These are phyloP conservation scores for Colletotrichum aenigma DNA, from an alignment of 2,329 filamentous ascomycete species.

Conservation along the genomic window DNA sequence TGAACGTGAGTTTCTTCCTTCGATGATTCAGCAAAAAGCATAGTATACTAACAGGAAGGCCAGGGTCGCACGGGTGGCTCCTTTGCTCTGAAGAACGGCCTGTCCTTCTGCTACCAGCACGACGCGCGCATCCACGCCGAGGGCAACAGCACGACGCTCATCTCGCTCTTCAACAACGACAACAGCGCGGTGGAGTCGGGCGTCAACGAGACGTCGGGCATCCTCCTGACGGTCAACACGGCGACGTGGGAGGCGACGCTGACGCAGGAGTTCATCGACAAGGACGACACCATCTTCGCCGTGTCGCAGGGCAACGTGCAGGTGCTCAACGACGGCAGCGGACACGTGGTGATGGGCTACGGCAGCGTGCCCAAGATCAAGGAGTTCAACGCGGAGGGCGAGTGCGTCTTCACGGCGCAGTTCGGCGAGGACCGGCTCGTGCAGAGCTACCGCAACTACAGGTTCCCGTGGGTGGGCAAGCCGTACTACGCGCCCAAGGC, in stretches of 20 bases:
- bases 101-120: constrained; percentile 38
- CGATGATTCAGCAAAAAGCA: background rate
- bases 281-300: constrained; percentile 38
- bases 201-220: constrained; percentile 25
- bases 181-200: constrained; percentile 26
- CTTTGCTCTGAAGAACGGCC: constrained; percentile 25
- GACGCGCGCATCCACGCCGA: constrained; percentile 32
- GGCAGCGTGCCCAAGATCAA: constrained; percentile 53
- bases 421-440: constrained; percentile 44
- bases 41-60: fast-evolving
- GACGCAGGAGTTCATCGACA: constrained; percentile 19
- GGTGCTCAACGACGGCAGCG: constrained; percentile 47
- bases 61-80: constrained; percentile 3
- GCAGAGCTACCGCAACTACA: constrained; percentile 60
- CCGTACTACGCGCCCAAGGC: constrained; percentile 30
- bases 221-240: constrained; percentile 25
- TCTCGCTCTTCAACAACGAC: constrained; percentile 40
- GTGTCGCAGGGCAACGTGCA: constrained; percentile 57
- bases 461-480: constrained; percentile 57
- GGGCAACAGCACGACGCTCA: constrained; percentile 21
- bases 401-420: constrained; percentile 56
- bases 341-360: constrained; percentile 62
- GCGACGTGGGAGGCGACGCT: constrained; percentile 33
- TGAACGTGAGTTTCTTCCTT: background rate
- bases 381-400: constrained; percentile 50